phyloP scores from a whole-genome alignment of 306 rosid species.

The Lathyrus oleraceus region DNA sequence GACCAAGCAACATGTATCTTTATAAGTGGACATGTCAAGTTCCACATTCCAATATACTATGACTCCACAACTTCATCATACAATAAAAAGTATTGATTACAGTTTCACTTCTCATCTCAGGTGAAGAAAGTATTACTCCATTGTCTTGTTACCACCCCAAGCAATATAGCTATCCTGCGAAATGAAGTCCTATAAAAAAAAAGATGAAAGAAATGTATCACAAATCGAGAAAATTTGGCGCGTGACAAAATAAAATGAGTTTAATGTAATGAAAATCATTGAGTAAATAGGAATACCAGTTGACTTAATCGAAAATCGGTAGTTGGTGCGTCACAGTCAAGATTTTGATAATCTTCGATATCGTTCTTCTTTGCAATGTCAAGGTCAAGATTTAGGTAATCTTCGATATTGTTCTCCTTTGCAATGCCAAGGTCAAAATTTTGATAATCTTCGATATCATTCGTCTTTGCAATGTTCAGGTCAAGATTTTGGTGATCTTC shows the following conservation, averaged over 20 bases:
- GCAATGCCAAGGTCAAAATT: no score
- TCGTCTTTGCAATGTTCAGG: conserved; percentile 32
- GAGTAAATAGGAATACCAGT: conserved; percentile 47
- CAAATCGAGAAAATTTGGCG: neutral
- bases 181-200: conserved; percentile 54
- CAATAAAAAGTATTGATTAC: conserved; percentile 22
- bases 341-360: conserved; percentile 49
- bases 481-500: conserved; percentile 51
- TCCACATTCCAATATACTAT: conserved; percentile 30
- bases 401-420: conserved; percentile 70
- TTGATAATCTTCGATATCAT: conserved; percentile 69
- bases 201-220: conserved; percentile 11
- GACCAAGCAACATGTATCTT: neutral
- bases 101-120: neutral
- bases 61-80: conserved; percentile 27
- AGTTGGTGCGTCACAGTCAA: conserved; percentile 35
- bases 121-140: conserved; percentile 38
- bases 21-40: conserved; percentile 18
- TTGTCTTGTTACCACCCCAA: conserved; percentile 50
- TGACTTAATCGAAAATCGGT: conserved; percentile 73
- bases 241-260: neutral
- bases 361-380: conserved; percentile 61
- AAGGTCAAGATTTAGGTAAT: conserved; percentile 56
- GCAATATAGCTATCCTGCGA: conserved; percentile 67
- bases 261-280: conserved; percentile 1